Conservation (phyloP, 108 stramenopile species). For the Conticribra guillardii region DNA sequence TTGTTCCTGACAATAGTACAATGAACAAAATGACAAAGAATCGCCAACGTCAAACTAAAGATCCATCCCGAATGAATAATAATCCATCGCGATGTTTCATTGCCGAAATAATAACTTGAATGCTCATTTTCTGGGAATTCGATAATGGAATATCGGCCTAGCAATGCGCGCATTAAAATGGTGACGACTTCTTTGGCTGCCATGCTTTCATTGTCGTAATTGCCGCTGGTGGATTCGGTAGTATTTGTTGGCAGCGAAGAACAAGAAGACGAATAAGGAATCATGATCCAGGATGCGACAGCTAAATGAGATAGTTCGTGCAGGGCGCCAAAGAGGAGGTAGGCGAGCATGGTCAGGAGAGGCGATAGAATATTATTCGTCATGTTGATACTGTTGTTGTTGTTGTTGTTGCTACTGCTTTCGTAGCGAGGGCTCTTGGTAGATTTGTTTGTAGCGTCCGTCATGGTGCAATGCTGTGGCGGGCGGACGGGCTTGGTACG, state of each 20-base stretch:
- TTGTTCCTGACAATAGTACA: no score
- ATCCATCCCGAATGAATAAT: constrained; percentile 64
- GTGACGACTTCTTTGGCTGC: neutral
- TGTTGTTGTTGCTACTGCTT: no score
- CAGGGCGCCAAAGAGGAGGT: constrained; percentile 58
- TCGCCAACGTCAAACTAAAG: constrained; percentile 51
- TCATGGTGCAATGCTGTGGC: no score
- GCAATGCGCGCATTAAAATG: constrained; percentile 7
- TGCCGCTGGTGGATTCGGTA: neutral
- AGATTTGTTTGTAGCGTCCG: no score
- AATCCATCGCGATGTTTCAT: neutral
- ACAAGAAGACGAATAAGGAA: neutral
- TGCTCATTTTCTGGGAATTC: neutral
- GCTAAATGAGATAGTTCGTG: constrained; percentile 65
- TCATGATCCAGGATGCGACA: constrained; percentile 27
- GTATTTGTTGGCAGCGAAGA: neutral
- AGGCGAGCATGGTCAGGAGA: no score
- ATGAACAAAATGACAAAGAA: constrained; percentile 26
- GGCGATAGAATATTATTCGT: no score
- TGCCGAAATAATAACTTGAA: neutral
- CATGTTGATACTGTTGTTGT: no score
- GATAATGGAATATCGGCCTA: constrained; percentile 34
- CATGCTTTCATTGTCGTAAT: neutral
- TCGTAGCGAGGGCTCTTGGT: no score
- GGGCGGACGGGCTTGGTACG: no score